Evolutionary conservation across 2,329 filamentous ascomycete species (phyloP).

Genomic region (Aspergillus sp.): DNA sequence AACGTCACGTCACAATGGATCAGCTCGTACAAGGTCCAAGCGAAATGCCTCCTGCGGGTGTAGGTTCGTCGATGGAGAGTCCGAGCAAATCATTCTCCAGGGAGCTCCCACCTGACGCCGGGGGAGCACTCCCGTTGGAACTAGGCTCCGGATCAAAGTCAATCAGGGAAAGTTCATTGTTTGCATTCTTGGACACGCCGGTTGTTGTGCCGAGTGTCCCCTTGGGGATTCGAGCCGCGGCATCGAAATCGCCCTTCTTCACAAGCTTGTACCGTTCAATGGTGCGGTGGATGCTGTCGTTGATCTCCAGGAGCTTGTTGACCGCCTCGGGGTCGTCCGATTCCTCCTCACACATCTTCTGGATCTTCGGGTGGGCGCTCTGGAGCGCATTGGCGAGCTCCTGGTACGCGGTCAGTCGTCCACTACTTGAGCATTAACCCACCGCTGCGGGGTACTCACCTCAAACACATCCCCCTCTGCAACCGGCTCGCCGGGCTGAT

Average conservation of each 20-base stretch:
- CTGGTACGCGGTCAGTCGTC: slow-evolving; percentile 36
- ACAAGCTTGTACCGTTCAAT: slow-evolving; percentile 93
- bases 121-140: slow-evolving; percentile 43
- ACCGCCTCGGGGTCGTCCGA: slow-evolving; percentile 96
- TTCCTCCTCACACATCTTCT: slow-evolving; percentile 99
- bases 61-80: slow-evolving; percentile 72
- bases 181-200: slow-evolving; percentile 63
- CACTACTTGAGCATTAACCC: background rate
- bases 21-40: slow-evolving; percentile 66
- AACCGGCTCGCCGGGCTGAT: slow-evolving; percentile 78
- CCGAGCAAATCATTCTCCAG: slow-evolving; percentile 90
- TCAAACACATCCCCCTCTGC: slow-evolving; percentile 68
- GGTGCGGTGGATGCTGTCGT: slow-evolving; percentile 97
- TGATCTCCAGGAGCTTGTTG: slow-evolving; percentile 92
- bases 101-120: slow-evolving; percentile 57
- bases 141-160: slow-evolving; percentile 71
- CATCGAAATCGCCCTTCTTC: slow-evolving; percentile 90
- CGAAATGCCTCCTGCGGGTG: slow-evolving; percentile 78
- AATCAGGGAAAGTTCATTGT: slow-evolving; percentile 86
- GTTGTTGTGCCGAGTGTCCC: slow-evolving; percentile 71
- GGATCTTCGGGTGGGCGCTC: slow-evolving; percentile 96
- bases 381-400: slow-evolving; percentile 86
- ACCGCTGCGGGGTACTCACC: slow-evolving; percentile 35
- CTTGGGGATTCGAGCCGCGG: slow-evolving; percentile 76
- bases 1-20: background rate